These are phyloP conservation scores for Phytopythium sindhum DNA, from an alignment of 352 stramenopile genomes.

Conservation along the genomic window DNA sequence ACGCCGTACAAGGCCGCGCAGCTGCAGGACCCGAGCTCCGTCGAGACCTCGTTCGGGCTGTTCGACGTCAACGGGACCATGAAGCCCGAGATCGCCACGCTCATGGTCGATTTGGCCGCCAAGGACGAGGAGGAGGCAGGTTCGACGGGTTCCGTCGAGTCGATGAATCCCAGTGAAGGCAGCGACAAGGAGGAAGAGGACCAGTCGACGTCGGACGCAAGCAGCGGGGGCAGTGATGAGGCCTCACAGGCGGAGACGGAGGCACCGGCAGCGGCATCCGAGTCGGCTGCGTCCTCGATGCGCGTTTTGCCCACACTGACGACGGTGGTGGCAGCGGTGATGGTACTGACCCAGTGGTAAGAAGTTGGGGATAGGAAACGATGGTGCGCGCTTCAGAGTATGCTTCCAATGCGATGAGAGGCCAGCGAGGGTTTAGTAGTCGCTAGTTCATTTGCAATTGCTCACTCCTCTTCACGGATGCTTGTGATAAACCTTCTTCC, in stretches of 20 bases:
- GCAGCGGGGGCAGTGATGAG: neutral
- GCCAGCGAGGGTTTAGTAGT: neutral
- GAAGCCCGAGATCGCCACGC: conserved; percentile 39
- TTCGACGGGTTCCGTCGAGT: neutral
- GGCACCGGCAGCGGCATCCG: neutral
- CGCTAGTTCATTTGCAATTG: neutral
- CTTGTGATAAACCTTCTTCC: neutral
- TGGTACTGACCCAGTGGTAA: neutral
- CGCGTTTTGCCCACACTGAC: neutral
- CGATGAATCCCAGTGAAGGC: neutral
- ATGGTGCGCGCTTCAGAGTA: too few relatives aligned
- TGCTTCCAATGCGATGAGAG: too few relatives aligned
- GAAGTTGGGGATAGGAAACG: too few relatives aligned
- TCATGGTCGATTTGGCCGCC: conserved; percentile 7
- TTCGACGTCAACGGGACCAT: conserved; percentile 42
- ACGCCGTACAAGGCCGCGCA: conserved; percentile 50
- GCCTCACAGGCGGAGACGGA: neutral
- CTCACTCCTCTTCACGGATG: neutral
- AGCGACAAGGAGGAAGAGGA: neutral
- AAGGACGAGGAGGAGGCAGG: neutral
- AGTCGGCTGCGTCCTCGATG: neutral
- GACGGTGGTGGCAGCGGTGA: neutral
- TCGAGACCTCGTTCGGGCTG: conserved; percentile 61
- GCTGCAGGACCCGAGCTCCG: conserved; percentile 28
- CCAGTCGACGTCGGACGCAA: neutral